Evolutionary conservation across 768 basidiomycete genomes (phyloP).

Genomic region (Suillus discolor): DNA sequence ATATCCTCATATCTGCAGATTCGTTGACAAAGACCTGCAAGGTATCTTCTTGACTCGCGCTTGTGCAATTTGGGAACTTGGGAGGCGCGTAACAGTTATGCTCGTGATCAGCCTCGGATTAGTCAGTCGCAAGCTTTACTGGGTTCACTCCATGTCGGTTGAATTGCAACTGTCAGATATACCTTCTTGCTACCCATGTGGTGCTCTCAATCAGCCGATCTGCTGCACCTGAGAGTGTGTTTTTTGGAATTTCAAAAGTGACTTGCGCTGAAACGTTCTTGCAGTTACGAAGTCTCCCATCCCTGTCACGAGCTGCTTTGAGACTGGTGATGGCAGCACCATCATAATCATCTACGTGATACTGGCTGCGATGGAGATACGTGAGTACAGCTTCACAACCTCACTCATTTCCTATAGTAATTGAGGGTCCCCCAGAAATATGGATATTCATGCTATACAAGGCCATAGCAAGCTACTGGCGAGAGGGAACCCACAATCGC

Average conservation of each 20-base stretch:
- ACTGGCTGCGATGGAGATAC: neutral
- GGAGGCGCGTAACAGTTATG: neutral
- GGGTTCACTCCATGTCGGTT: neutral
- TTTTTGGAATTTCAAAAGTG: neutral
- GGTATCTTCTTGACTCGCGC: neutral
- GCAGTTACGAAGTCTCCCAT: neutral
- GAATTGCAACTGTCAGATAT: neutral
- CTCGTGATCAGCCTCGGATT: neutral
- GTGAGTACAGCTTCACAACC: neutral
- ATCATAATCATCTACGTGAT: neutral
- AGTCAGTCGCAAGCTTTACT: neutral
- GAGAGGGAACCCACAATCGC: conserved; percentile 1
- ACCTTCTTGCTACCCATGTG: neutral
- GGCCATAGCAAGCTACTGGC: neutral
- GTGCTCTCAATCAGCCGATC: neutral
- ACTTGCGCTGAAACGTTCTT: neutral
- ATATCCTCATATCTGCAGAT: neutral
- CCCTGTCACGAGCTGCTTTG: neutral
- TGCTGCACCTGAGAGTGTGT: neutral
- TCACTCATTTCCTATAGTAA: neutral
- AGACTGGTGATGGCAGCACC: neutral
- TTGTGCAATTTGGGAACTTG: conserved; percentile 3
- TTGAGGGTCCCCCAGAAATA: neutral
- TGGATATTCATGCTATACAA: neutral
- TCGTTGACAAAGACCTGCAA: neutral